Evolutionary conservation across 2,329 filamentous ascomycete species (phyloP).

Genomic region (Fulvia fulva): DNA sequence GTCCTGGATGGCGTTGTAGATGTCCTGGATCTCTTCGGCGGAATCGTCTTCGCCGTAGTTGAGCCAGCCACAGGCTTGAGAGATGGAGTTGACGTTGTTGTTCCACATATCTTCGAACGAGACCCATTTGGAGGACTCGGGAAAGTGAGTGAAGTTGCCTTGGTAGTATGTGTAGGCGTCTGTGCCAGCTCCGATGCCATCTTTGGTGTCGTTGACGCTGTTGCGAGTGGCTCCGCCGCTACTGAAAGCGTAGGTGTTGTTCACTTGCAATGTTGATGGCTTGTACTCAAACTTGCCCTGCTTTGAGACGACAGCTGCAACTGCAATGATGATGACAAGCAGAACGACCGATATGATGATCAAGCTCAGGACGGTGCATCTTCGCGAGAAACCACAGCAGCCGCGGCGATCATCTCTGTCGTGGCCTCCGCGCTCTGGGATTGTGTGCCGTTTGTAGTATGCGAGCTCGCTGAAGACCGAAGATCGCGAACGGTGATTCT

Average conservation of each 20-base stretch:
- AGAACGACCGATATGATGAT: slow-evolving; percentile 19
- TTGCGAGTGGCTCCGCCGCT: slow-evolving; percentile 29
- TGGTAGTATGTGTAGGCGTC: slow-evolving; percentile 33
- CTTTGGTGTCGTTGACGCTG: slow-evolving; percentile 24
- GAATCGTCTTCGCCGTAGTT: slow-evolving; percentile 32
- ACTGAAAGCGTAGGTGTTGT: slow-evolving; percentile 28
- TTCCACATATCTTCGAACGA: slow-evolving; percentile 33
- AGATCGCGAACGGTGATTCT: slow-evolving; percentile 4
- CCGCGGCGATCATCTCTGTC: slow-evolving; percentile 6
- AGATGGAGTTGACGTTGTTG: slow-evolving; percentile 31
- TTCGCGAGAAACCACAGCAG: slow-evolving; percentile 17
- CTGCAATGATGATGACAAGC: slow-evolving; percentile 19
- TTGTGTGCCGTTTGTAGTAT: slow-evolving; percentile 9
- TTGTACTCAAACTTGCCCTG: slow-evolving; percentile 26
- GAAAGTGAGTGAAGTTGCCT: slow-evolving; percentile 23
- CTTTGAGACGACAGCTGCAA: slow-evolving; percentile 26
- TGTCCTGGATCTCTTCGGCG: slow-evolving; percentile 12
- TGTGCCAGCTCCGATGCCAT: slow-evolving; percentile 23
- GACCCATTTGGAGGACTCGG: slow-evolving; percentile 19
- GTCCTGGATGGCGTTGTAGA: slow-evolving; percentile 19
- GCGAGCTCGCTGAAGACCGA: slow-evolving; percentile 10
- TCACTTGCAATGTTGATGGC: slow-evolving; percentile 29
- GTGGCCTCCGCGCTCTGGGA: background rate
- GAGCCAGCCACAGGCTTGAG: slow-evolving; percentile 34
- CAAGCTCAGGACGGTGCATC: slow-evolving; percentile 22